These are phyloP conservation scores for Magnusiomyces tetraspermus DNA, from an alignment of 1,139 yeast genomes.

Conservation along the genomic window DNA sequence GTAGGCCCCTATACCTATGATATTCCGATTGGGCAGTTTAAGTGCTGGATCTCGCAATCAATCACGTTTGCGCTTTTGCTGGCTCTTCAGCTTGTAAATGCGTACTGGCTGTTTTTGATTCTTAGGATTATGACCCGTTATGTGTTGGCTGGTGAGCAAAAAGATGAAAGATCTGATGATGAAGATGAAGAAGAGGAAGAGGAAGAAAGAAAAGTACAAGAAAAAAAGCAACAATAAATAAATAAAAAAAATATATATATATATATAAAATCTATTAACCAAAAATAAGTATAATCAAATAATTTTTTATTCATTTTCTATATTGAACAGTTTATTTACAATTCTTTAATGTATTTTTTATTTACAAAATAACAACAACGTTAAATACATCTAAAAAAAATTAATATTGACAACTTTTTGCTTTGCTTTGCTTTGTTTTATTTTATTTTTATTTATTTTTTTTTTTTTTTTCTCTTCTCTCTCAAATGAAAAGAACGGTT, in stretches of 20 bases:
- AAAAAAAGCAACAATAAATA: background rate
- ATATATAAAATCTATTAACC: too few species aligned
- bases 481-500: too few species aligned
- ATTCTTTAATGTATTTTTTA: too few species aligned
- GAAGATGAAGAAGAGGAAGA: conserved; percentile 40
- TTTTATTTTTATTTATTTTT: too few species aligned
- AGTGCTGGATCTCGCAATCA: conserved; percentile 90
- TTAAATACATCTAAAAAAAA: too few species aligned
- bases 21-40: conserved; percentile 90
- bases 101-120: conserved; percentile 80
- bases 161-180: conserved; percentile 86
- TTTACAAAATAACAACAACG: background rate
- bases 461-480: too few species aligned
- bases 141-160: conserved; percentile 46
- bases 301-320: too few species aligned
- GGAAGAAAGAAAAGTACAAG: background rate
- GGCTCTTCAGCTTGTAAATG: conserved; percentile 76
- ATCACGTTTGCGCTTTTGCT: conserved; percentile 70
- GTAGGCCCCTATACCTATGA: conserved; percentile 75
- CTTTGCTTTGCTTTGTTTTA: too few species aligned
- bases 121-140: conserved; percentile 64
- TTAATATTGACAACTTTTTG: background rate
- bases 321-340: background rate
- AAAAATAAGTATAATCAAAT: too few species aligned
- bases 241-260: background rate